Evolutionary conservation across 495 filamentous ascomycete species (phyloP).

Genomic region (Penicillium lagena): DNA sequence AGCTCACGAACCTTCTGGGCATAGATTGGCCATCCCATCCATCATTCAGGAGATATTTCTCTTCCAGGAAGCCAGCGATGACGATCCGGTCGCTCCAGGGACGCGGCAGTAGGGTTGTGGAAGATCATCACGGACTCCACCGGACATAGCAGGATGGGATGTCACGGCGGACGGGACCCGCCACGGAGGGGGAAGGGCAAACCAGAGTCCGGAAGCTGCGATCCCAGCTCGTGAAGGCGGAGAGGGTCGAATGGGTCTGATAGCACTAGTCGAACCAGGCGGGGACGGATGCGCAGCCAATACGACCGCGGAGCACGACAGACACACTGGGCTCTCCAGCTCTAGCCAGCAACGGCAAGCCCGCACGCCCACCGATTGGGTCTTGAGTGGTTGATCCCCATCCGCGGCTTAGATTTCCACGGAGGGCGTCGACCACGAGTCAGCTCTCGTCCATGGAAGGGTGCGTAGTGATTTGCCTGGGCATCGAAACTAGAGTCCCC

Average conservation of each 20-base stretch:
- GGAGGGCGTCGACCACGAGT: too few relatives aligned
- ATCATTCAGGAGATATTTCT: constrained; percentile 11
- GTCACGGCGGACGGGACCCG: constrained; percentile 5
- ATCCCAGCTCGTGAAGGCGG: constrained; percentile 1
- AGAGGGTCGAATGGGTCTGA: constrained; percentile 4
- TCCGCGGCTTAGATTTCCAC: too few relatives aligned
- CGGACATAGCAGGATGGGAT: constrained; percentile 11
- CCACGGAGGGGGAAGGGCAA: constrained; percentile 5
- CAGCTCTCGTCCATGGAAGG: too few relatives aligned
- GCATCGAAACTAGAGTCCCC: neutral
- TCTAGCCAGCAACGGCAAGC: too few relatives aligned
- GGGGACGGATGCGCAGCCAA: neutral
- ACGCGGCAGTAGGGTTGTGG: constrained; percentile 5
- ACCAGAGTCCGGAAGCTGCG: constrained; percentile 2
- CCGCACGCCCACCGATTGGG: too few relatives aligned
- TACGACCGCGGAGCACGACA: too few relatives aligned
- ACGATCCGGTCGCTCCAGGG: constrained; percentile 15
- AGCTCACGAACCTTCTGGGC: too few relatives aligned
- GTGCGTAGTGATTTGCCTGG: too few relatives aligned
- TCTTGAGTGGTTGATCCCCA: too few relatives aligned
- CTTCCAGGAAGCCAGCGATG: constrained; percentile 14
- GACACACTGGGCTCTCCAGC: too few relatives aligned
- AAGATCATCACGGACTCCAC: constrained; percentile 20
- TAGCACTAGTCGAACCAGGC: constrained; percentile 6
- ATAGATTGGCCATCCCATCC: too few relatives aligned